Conservation (phyloP, 2,329 filamentous ascomycete species). For the Exophiala phaeomuriformis region DNA sequence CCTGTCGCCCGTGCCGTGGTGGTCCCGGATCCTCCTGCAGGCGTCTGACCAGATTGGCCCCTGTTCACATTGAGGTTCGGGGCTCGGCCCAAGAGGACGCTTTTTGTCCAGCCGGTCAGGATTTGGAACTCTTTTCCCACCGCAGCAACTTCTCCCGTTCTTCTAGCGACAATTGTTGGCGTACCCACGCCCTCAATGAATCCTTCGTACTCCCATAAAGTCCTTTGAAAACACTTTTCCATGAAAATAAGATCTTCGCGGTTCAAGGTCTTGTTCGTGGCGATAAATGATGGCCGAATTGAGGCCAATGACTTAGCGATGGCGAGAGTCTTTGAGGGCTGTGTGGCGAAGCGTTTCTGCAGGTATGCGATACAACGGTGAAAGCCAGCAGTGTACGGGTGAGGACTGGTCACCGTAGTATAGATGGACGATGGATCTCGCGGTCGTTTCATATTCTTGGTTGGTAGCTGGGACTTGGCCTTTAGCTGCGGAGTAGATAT, state of each 20-base stretch:
- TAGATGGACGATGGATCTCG: conserved; percentile 80
- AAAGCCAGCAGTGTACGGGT: conserved; percentile 83
- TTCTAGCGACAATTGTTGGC: conserved; percentile 82
- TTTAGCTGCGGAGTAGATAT: conserved; percentile 41
- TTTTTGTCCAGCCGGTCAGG: conserved; percentile 87
- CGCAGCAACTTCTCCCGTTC: conserved; percentile 89
- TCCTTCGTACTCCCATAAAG: conserved; percentile 85
- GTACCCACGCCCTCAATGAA: conserved; percentile 83
- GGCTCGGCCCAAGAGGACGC: conserved; percentile 78
- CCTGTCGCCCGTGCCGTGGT: conserved; percentile 39
- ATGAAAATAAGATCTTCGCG: conserved; percentile 89
- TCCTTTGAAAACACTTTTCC: conserved; percentile 94
- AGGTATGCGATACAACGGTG: conserved; percentile 79
- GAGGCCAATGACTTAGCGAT: conserved; percentile 83
- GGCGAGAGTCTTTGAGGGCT: conserved; percentile 65
- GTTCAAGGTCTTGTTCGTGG: conserved; percentile 82
- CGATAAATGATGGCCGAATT: conserved; percentile 87
- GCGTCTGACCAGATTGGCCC: conserved; percentile 40
- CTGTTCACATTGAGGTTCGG: conserved; percentile 81
- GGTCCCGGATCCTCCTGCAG: conserved; percentile 34
- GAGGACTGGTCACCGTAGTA: conserved; percentile 80
- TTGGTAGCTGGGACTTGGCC: conserved; percentile 31
- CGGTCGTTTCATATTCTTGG: conserved; percentile 41
- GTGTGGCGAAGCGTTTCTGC: conserved; percentile 59
- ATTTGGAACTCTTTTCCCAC: conserved; percentile 97